Evolutionary conservation across 768 basidiomycete species (phyloP).

Genomic region (Auricularia auricula-judae): DNA sequence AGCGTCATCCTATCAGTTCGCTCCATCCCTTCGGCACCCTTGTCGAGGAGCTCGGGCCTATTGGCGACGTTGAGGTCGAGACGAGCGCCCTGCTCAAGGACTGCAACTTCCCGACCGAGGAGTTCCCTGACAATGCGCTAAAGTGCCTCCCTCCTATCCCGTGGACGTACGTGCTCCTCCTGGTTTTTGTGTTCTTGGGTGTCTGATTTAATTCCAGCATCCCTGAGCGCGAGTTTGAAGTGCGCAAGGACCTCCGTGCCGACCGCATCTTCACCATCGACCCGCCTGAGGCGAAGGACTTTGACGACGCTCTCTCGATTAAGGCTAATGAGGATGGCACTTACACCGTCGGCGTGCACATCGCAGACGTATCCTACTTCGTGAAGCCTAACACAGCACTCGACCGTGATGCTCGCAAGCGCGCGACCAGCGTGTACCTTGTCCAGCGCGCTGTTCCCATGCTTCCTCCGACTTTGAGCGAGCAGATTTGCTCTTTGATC

Average conservation of each 20-base stretch:
- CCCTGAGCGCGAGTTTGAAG: constrained; percentile 79
- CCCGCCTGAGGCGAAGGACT: constrained; percentile 76
- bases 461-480: constrained; percentile 88
- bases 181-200: no score
- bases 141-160: constrained; percentile 95
- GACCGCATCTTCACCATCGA: constrained; percentile 92
- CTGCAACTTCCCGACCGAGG: constrained; percentile 97
- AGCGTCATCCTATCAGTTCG: constrained; percentile 92
- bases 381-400: constrained; percentile 92
- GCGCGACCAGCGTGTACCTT: constrained; percentile 94
- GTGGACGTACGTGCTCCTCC: constrained; percentile 57
- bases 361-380: constrained; percentile 94
- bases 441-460: constrained; percentile 94
- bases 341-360: constrained; percentile 87
- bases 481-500: constrained; percentile 84
- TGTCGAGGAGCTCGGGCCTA: constrained; percentile 94
- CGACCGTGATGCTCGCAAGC: constrained; percentile 94
- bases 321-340: constrained; percentile 85
- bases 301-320: constrained; percentile 92
- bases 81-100: constrained; percentile 96
- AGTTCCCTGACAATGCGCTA: constrained; percentile 88
- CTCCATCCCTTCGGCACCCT: constrained; percentile 97
- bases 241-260: constrained; percentile 77
- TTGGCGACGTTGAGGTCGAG: constrained; percentile 97
- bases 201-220: constrained; percentile 35